Conservation (phyloP, 345 rosid genomes). For the Lepidium didymum region DNA sequence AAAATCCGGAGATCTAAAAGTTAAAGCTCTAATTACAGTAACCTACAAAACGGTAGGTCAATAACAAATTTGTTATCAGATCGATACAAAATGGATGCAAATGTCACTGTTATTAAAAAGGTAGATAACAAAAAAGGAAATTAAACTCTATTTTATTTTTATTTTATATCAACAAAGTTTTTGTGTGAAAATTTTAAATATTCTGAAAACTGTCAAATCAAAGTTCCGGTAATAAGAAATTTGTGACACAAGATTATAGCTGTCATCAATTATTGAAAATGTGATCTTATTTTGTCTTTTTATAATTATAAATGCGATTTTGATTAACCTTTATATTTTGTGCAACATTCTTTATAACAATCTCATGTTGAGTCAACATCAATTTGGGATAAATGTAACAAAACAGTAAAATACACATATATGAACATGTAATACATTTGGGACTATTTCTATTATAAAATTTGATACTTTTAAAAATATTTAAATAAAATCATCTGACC, state of each 20-base stretch:
- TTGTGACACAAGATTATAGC: constrained; percentile 30
- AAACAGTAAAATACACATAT: background rate
- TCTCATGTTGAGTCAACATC: background rate
- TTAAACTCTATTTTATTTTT: no score
- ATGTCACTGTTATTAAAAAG: background rate
- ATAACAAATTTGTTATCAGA: background rate
- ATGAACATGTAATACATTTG: background rate
- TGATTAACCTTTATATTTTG: constrained; percentile 13
- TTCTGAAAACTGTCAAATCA: constrained; percentile 17
- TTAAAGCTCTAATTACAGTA: no score
- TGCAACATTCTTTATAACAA: background rate
- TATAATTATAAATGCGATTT: constrained; percentile 28
- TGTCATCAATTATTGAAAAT: constrained; percentile 39
- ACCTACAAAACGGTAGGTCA: background rate
- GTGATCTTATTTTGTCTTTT: constrained; percentile 43
- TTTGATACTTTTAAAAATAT: no score
- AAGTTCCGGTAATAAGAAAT: constrained; percentile 1
- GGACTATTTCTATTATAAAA: background rate
- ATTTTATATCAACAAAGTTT: no score
- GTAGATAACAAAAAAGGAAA: no score
- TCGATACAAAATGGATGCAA: background rate
- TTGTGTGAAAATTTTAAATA: background rate
- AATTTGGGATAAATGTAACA: background rate
- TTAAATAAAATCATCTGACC: no score
- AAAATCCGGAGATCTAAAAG: no score